A percentile compares a stretch with the other conserved stretches of the same genome.
These are phyloP conservation scores for Microcyclospora pomicola DNA, from an alignment of 2,329 filamentous ascomycete genomes.

Conservation along the genomic window DNA sequence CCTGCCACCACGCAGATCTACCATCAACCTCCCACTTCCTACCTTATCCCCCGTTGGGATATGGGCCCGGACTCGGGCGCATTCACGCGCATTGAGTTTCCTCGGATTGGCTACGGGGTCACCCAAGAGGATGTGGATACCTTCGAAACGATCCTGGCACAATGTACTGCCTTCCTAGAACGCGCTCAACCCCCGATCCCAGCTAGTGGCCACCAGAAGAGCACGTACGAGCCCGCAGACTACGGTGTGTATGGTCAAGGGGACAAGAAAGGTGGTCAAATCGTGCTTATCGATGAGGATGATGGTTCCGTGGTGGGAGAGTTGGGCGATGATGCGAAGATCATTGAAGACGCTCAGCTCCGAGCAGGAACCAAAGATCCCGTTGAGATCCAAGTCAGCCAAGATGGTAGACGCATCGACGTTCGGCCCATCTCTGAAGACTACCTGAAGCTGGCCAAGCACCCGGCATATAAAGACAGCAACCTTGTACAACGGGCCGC, in stretches of 20 bases:
- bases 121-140: slow-evolving; percentile 89
- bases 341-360: slow-evolving; percentile 63
- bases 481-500: slow-evolving; percentile 75
- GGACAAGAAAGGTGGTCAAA: slow-evolving; percentile 46
- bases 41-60: slow-evolving; percentile 92
- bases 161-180: slow-evolving; percentile 92
- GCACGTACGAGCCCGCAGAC: slow-evolving; percentile 63
- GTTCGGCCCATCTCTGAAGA: slow-evolving; percentile 55
- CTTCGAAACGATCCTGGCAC: slow-evolving; percentile 94
- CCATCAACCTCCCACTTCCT: slow-evolving; percentile 83
- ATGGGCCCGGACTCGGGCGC: slow-evolving; percentile 75
- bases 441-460: slow-evolving; percentile 63
- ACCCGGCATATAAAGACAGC: slow-evolving; percentile 85
- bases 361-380: slow-evolving; percentile 84
- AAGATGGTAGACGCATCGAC: slow-evolving; percentile 53
- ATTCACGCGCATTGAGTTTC: slow-evolving; percentile 89
- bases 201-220: slow-evolving; percentile 17
- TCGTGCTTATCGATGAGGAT: slow-evolving; percentile 89
- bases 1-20: slow-evolving; percentile 96
- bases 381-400: slow-evolving; percentile 62
- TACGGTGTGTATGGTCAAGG: slow-evolving; percentile 58
- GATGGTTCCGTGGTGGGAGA: slow-evolving; percentile 93
- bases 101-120: slow-evolving; percentile 53
- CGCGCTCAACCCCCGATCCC: slow-evolving; percentile 50
- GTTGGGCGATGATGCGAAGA: slow-evolving; percentile 64